Evolutionary conservation across 2,329 filamentous ascomycete genomes (phyloP).

Genomic region (Aspergillus terreus): DNA sequence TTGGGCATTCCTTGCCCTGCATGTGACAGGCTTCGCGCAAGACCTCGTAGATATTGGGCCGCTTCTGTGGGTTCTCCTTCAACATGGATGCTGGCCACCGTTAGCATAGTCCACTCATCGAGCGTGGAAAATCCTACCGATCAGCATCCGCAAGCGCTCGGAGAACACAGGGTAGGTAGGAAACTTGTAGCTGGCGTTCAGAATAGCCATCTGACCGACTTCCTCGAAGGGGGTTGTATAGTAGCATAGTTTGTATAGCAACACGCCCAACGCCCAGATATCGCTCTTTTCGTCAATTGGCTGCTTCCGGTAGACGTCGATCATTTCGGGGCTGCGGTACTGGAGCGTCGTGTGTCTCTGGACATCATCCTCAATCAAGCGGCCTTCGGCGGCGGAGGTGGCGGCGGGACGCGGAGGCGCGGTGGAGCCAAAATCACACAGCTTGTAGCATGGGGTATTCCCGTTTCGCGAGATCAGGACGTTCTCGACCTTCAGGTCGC

Average conservation of each 20-base stretch:
- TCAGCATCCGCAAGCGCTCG: constrained; percentile 81
- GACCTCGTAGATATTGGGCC: constrained; percentile 94
- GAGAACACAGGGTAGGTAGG: constrained; percentile 87
- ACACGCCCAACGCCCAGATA: constrained; percentile 93
- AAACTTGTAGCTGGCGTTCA: constrained; percentile 93
- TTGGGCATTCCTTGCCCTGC: constrained; percentile 80
- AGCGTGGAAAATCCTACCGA: constrained; percentile 56
- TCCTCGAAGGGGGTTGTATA: constrained; percentile 99
- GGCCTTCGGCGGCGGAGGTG: constrained; percentile 80
- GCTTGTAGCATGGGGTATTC: constrained; percentile 76
- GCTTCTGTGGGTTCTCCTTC: constrained; percentile 70
- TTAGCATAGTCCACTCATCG: neutral
- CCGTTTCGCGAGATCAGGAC: constrained; percentile 76
- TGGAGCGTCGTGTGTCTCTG: constrained; percentile 96
- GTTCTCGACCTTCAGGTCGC: constrained; percentile 97
- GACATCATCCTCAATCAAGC: constrained; percentile 91
- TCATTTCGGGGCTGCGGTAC: constrained; percentile 97
- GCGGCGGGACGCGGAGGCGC: constrained; percentile 80
- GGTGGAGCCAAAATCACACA: constrained; percentile 96
- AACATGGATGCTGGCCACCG: constrained; percentile 69
- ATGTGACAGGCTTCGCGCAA: constrained; percentile 82
- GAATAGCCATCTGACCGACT: constrained; percentile 91
- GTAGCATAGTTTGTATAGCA: constrained; percentile 97
- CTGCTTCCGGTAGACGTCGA: constrained; percentile 93
- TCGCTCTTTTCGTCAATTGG: constrained; percentile 98